Evolutionary conservation across 371 early-diverging fungal genomes (phyloP), one percentile per base, ranked within the genome.

Genomic region (Nosema bombycis): DNA sequence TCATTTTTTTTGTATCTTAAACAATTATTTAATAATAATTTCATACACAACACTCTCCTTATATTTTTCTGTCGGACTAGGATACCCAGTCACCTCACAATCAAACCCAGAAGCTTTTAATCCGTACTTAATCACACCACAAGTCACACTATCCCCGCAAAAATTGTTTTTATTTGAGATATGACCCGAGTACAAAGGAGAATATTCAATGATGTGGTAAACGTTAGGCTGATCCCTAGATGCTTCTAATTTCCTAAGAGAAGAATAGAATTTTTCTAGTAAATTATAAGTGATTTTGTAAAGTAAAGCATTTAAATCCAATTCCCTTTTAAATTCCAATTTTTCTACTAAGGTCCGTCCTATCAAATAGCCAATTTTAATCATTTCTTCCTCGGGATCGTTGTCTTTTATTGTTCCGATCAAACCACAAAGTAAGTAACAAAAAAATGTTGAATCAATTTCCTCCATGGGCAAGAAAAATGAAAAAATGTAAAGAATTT

Each of bases 261-360:
- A 54, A 18, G 56, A 21, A 54, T 75, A 54, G 10, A 72, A 54
- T 24, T 72, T 55, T 26, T 78, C 70, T 37, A 80, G 58, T 15
- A 75, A 28, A 29, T 61, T 65, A 57, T 64, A 80, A n/a, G 80
- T 66, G 46, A 76, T 71, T 60, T 76, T 75, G 32, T 79, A 79
- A 4, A 79, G 66, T 23, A 79, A 62, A 64, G 62, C 65, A 60
- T 62, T 36, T 23, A 79, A 23, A 54, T 70, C 66, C 0, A 60
- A 15, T 38, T 79, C 80, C 15, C 80, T 74, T n/a, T 79, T 32
- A 65, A 79, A 79, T 24, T 66, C 66, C 3, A 37, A 14, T 28
- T 63, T 4, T 28, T 73, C 73, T 23, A 79, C 34, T 18, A 73
- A 28, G 12, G 28, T 61, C 66, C 34, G 69, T 0, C 75, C 75